Percentiles rank a stretch among this genome's conserved stretches.
phyloP scores from a whole-genome alignment of 805 yeast species.

The Schizosaccharomyces octosporus region DNA sequence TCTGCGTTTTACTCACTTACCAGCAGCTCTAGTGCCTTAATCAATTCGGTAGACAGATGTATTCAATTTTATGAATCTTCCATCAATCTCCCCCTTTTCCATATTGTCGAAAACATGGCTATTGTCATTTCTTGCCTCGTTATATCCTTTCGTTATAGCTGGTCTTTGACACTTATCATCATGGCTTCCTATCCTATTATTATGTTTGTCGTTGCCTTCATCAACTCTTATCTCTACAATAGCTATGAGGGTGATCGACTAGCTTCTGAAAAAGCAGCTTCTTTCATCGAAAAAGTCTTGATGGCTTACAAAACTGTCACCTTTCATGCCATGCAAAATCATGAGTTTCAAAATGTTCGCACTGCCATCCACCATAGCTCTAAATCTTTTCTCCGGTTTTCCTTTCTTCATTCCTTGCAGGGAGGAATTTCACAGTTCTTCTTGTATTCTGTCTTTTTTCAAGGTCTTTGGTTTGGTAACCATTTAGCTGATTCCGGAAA shows the following conservation, averaged over 20 bases:
- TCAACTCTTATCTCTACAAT: constrained; percentile 27
- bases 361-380: constrained; percentile 16
- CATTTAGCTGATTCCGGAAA: constrained; percentile 30
- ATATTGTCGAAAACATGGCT: neutral
- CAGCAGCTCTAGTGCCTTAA: neutral
- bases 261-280: constrained; percentile 30
- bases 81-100: neutral
- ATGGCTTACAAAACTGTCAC: constrained; percentile 35
- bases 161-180: constrained; percentile 66
- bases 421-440: neutral
- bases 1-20: neutral
- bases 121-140: constrained; percentile 17
- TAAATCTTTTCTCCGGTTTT: constrained; percentile 1
- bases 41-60: neutral
- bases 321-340: constrained; percentile 28
- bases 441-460: constrained; percentile 28
- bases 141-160: constrained; percentile 51
- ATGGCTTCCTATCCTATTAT: constrained; percentile 53
- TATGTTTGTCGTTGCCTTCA: constrained; percentile 21
- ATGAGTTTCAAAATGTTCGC: constrained; percentile 26
- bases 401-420: constrained; percentile 18
- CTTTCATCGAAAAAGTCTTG: constrained; percentile 46
- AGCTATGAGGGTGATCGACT: constrained; percentile 33
- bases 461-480: constrained; percentile 81
- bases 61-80: neutral